Base-by-base conservation (phyloP, 768 basidiomycete species). In the Phlebiopsis gigantea region DNA sequence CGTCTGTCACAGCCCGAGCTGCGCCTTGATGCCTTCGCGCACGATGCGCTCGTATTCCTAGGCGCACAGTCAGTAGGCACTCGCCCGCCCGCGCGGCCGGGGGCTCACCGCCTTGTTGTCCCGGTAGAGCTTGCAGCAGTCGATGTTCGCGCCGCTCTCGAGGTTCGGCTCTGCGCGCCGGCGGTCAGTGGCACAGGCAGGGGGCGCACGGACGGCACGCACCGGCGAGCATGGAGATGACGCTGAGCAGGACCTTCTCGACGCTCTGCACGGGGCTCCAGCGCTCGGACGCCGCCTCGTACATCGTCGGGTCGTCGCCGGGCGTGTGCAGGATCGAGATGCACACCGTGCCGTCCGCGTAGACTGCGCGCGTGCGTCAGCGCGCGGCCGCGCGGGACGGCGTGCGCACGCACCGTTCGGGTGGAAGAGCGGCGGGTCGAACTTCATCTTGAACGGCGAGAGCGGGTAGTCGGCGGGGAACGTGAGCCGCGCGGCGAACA, bases 201-300 rank as follows among this genome's bases (percentile, higher is more conserved):
- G 24, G 15, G 21, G 6, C 15, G 9, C 30, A 49, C 6, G 6
- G 2, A 30, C 25, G 50, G 14, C 14, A 66, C 82, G 61, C 62
- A 90, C 93, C 91, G 60, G 97, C 95, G 12, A 99, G 79, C 94
- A 99, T 98, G 42, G 91, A 94, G 63, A 99, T 85, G 22, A 99
- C 96, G 63, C 93, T 95, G 9, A 98, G 78, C 53, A 98, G 81
- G 61, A 97, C 96, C 73, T 97, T 98, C 75, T 98, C 90, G 15
- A 99, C 91, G 65, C 91, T 93, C 73, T 98, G 96, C 0, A 98
- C 96, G n/a, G 97, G 97, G 57, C 90, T 93, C 97, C 97, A 99
- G 39, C 97, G 82, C 67, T 99, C 97, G 19, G 90, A 93, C 0
- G 94, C 93, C 63, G 88, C 84, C 69, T 99, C 96, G 70, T 98